Evolutionary conservation across 208 protist genomes (phyloP), one percentile per base, ranked within the genome.

Genomic region (Leptomonas seymouri): DNA sequence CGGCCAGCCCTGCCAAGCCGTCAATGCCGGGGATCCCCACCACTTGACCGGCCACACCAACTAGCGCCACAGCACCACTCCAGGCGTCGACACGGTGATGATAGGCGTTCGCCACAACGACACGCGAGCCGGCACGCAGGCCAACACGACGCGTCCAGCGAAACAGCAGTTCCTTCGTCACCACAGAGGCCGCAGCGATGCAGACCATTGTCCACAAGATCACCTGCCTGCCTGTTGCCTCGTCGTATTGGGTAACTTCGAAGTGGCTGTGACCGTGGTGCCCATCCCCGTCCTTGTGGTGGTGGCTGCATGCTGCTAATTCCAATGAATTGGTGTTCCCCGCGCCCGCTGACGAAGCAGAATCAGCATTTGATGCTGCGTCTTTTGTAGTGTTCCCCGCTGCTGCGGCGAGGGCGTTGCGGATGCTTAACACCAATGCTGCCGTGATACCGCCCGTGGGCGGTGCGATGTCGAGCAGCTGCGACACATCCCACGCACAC

Each of bases 11-110:
- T 7, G 91, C 88, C 14, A 93, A 14, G 18, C 87, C 91, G 60
- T 96, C 91, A 18, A 96, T 66, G 45, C 85, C 86, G 4, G 89
- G 85, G 30, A 96, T 44, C 6, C 91, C 89, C 27, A 90, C 44
- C 46, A 69, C 81, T 46, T 91, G 87, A 12, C 88, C 91, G 1
- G 73, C 76, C 14, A 94, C 91, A 36, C 91, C 91, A 23, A 96
- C 46, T 28, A 96, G 81, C 53, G 89, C 89, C 15, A 96, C 84
- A 18, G 74, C 85, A n/a, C 85, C 88, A 58, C 83, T 93, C 89
- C 91, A 96, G 23, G 91, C 91, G 69, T 96, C 91, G 1, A 89
- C 91, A 21, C 91, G 88, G 74, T 96, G 91, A 56, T 96, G 91
- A 53, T 90, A 96, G 3, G 91, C 91, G 68, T 96, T 96, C 20